A percentile compares a stretch with the other conserved stretches of the same genome.
Evolutionary conservation across 2,329 filamentous ascomycete genomes (phyloP).

Genomic region (Cladophialophora bantiana): DNA sequence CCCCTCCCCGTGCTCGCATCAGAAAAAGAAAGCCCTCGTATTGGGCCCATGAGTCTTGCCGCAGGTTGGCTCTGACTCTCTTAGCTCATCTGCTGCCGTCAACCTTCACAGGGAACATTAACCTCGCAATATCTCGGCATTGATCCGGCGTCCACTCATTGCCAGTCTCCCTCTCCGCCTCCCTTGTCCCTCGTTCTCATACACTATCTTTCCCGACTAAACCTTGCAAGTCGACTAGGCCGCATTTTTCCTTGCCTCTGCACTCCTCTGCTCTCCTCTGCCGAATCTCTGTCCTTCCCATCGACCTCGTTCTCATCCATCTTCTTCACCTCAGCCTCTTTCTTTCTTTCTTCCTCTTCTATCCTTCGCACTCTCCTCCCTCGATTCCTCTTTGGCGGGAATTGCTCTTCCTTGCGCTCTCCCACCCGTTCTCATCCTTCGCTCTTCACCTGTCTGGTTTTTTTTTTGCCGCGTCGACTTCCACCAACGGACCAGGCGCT

Average conservation of each 20-base stretch:
- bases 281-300: conserved; percentile 27
- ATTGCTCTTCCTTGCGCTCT: conserved; percentile 16
- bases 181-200: conserved; percentile 20
- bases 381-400: background rate
- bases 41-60: background rate
- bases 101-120: conserved; percentile 7
- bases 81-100: conserved; percentile 13
- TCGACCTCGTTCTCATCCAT: conserved; percentile 26
- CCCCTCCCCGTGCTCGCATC: background rate
- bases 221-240: conserved; percentile 28
- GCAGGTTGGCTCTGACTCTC: conserved; percentile 18
- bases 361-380: conserved; percentile 12
- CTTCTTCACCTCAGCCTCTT: conserved; percentile 28
- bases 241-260: conserved; percentile 32
- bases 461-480: conserved; percentile 10
- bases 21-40: background rate
- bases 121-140: conserved; percentile 21
- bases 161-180: conserved; percentile 6
- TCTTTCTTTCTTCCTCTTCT: conserved; percentile 11
- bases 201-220: conserved; percentile 20
- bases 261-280: background rate
- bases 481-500: conserved; percentile 23
- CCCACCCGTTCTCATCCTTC: background rate
- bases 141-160: conserved; percentile 13
- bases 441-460: conserved; percentile 3